Evolutionary conservation across 306 rosid genomes (phyloP), one percentile per base, ranked within the genome.

Genomic region (apple (Malus domestica)): DNA sequence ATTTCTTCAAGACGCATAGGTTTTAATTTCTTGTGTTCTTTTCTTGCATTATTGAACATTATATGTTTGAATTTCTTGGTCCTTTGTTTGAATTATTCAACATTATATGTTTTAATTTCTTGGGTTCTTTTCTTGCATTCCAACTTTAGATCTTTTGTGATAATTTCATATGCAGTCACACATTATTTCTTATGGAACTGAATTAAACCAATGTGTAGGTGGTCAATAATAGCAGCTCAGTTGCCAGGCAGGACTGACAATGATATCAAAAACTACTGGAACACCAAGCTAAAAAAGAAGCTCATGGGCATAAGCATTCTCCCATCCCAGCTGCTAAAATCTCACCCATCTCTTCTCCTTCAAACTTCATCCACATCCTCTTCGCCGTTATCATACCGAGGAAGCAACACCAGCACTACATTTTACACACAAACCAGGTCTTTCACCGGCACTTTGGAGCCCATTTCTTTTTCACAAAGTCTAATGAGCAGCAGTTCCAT

Each of bases 161-260:
- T 72, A 15, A 66, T 72, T 54, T 22, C 54, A 19, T n/a, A 35
- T 72, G 67, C 40, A 15, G 67, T 58, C 23, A 38, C 76, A 57
- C 76, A 57, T 23, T 42, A 60, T 8, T 60, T 73, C 58, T 52
- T 0, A 18, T 13, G 71, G 71, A 74, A 32, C 54, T 67, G 22
- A 57, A 16, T 30, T 13, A 27, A 22, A 66, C 40, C 35, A 2
- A 62, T 54, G 69, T 87, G 79, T 57, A 94, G 98, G 87, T 94
- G 98, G 98, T 94, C 98, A 76, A 80, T 94, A 44, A 94, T 94
- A 81, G 98, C 98, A 80, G 86, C 93, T 81, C 94, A 89, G 74
- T 76, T 94, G 73, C 90, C 91, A 14, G 96, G 97, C 3, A 87
- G 98, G 74, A 94, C 98, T 7, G 98, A 94, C 80, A 94, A 94